phyloP scores from a whole-genome alignment of 192 early-diverging fungal species.

The Glomus cerebriforme region DNA sequence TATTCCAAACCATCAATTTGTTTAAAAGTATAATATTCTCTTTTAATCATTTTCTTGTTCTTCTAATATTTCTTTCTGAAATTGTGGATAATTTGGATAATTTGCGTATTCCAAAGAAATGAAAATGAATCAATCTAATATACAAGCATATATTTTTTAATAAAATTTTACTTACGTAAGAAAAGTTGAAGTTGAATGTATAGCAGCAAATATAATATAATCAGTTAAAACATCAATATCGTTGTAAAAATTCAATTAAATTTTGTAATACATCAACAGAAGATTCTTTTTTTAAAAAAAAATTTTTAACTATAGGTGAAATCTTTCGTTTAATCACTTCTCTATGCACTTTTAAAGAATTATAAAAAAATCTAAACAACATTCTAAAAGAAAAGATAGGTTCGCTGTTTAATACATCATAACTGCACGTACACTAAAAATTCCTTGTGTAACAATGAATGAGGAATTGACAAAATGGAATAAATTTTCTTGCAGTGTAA shows the following conservation, averaged over 20 bases:
- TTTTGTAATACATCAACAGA: no score
- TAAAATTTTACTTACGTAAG: not conserved
- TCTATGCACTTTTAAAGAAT: no score
- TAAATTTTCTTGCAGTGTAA: not conserved
- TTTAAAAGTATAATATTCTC: not conserved
- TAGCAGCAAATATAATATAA: not conserved
- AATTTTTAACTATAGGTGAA: no score
- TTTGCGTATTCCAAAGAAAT: not conserved
- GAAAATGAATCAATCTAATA: no score
- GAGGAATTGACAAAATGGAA: not conserved
- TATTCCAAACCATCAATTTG: not conserved
- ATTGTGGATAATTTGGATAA: not conserved
- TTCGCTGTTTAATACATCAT: no score
- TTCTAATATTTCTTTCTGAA: slow-evolving; percentile 5
- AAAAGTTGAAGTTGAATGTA: not conserved
- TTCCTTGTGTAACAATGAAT: not conserved
- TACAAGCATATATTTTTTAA: no score
- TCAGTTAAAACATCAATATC: not conserved
- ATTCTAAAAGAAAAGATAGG: no score
- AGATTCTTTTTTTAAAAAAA: no score
- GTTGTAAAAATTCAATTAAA: not conserved
- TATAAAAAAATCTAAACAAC: no score
- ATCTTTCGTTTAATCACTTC: no score
- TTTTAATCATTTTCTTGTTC: not conserved
- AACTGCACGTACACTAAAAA: not conserved